These are phyloP conservation scores for Parietichytrium sp. DNA, from an alignment of 108 stramenopile species.

Conservation along the genomic window DNA sequence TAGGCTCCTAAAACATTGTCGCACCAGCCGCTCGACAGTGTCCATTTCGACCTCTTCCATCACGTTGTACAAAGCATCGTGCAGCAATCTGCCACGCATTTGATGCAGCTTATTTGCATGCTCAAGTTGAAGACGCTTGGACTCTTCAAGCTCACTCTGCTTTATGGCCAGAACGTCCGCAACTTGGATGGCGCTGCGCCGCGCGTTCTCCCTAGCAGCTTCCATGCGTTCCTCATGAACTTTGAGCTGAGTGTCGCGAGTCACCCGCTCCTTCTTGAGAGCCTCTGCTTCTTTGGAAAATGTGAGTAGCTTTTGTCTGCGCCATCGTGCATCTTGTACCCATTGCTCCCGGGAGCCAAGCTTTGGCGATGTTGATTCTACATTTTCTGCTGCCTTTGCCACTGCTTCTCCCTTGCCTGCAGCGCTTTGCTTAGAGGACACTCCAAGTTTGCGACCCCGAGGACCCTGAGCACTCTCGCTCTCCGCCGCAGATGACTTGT, in stretches of 20 bases:
- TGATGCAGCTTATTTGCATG: background rate
- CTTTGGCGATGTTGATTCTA: too few relatives aligned
- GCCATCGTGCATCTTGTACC: too few relatives aligned
- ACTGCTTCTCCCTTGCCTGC: too few relatives aligned
- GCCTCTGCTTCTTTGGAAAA: too few relatives aligned
- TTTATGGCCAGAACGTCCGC: background rate
- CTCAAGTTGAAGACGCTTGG: conserved; percentile 15
- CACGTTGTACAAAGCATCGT: conserved; percentile 18
- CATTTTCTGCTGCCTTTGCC: too few relatives aligned
- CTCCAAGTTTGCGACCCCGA: too few relatives aligned
- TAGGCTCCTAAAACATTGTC: conserved; percentile 3
- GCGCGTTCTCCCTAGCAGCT: background rate
- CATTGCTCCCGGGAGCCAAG: too few relatives aligned
- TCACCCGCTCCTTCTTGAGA: background rate
- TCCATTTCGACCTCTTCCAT: background rate
- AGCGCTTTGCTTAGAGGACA: too few relatives aligned
- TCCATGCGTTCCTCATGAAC: background rate
- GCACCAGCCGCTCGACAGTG: background rate
- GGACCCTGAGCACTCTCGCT: too few relatives aligned
- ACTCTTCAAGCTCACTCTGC: background rate
- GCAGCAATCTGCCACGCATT: conserved; percentile 28
- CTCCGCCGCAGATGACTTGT: too few relatives aligned
- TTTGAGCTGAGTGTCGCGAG: background rate
- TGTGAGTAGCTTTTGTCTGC: too few relatives aligned
- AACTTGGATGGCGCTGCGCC: background rate